Base-by-base conservation (phyloP, 768 basidiomycete genomes). In the Trametes cubensis region DNA sequence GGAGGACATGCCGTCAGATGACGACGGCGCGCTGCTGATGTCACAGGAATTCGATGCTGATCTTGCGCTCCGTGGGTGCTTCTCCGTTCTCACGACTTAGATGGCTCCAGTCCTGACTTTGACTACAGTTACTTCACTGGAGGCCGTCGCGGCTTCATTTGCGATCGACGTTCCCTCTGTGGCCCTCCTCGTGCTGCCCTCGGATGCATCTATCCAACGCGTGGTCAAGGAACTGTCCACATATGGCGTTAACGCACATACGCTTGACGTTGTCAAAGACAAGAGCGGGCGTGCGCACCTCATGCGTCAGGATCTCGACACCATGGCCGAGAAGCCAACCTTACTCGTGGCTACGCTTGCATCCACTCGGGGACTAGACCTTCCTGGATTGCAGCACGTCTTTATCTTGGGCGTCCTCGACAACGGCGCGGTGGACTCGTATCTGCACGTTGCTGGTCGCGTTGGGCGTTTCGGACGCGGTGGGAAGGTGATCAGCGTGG, bases 371-470 rank as follows among this genome's bases (percentile, higher is more conserved):
- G 90, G 90, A 26, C 73, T 93, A 51, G 90, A 93, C 75, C 73
- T 92, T 54, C 86, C 85, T 11, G 80, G 80, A 62, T 76, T 92
- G 67, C 83, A 83, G 49, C 90, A 92, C 70, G 90, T 92, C 20
- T 91, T 93, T 71, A 76, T 91, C 52, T 73, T 88, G 47, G 89
- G 89, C 4, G 74, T 88, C 3, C 81, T 84, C 6, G 80, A 82
- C 61, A 80, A 77, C 30, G 75, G 73, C 66, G 73, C 75, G 13
- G 81, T 83, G 41, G 87, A 88, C 65, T 78, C 78, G 42, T 92
- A 92, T 70, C 62, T 86, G 65, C 90, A 92, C 67, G 75, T 86
- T 44, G 85, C 87, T 6, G 90, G 91, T 15, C 84, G 90, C 14
- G 88, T 87, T n/a, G 89, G 90, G 21, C 81, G 90, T 61, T 88